Base-by-base conservation (phyloP, 345 rosid genomes). In the Microthlaspi erraticum region DNA sequence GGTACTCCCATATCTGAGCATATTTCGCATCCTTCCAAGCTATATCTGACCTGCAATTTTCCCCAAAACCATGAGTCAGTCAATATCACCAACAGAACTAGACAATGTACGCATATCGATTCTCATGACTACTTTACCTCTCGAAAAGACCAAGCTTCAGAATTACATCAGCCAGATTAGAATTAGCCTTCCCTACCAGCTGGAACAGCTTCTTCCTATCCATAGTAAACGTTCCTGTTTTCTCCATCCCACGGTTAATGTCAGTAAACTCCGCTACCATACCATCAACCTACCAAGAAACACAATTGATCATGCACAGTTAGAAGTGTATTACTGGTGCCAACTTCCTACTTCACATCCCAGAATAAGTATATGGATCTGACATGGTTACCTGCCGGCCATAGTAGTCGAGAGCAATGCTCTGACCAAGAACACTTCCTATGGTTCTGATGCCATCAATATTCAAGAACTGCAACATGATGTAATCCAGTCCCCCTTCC, bases 1-100 rank as follows among this genome's bases (percentile, higher is more conserved):
- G 83, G 72, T 84, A 92, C 78, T 92, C 96, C 93, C 93, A 87
- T 83, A 88, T 88, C 84, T 88, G 90, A 50, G 86, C 90, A 75
- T 85, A 94, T 75, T 91, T 94, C 3, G 96, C 99, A 78, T 94
- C 90, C 74, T 94, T 94, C 99, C 99, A 94, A 12, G 98, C 98
- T 58, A 91, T 94, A 74, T 94, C 99, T 10, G 96, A 94, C 81
- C 98, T 93, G 83, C 75, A 68, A 36, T 54, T 64, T 61, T 17
- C 50, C 51, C 60, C 60, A n/a, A 56, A 23, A 16, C 10, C 10
- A 13, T 7, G n/a, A 59, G 49, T 39, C 50, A 60, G 16, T 60
- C 42, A 36, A 56, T 36, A 17, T 23, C 43, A 60, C 54, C 42
- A 17, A 52, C 64, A 42, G 43, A 60, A 32, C 10, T 23, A 33